Conservation (phyloP, 2,329 filamentous ascomycete genomes). For the Fusarium sp. region DNA sequence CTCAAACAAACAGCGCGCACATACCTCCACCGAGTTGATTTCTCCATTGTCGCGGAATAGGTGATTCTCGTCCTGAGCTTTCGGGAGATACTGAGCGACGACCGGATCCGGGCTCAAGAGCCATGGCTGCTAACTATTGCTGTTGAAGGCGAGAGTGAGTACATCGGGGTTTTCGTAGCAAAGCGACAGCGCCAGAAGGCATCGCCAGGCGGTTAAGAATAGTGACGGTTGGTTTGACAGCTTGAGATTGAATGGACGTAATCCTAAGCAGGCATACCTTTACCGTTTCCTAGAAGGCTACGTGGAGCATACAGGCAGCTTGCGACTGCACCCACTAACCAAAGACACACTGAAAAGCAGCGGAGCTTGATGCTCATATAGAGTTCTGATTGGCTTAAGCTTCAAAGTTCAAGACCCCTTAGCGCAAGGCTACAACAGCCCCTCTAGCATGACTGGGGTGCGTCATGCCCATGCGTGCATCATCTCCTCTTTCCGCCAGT, state of each 20-base stretch:
- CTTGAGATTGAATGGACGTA: slow-evolving; percentile 30
- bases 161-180: slow-evolving; percentile 43
- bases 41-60: slow-evolving; percentile 81
- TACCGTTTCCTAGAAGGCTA: slow-evolving; percentile 49
- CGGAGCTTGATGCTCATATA: slow-evolving; percentile 1
- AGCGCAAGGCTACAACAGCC: slow-evolving; percentile 50
- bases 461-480: slow-evolving; percentile 31
- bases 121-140: slow-evolving; percentile 65
- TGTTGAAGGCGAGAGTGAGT: slow-evolving; percentile 33
- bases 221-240: slow-evolving; percentile 15
- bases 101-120: slow-evolving; percentile 72
- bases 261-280: slow-evolving; percentile 40
- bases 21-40: slow-evolving; percentile 84
- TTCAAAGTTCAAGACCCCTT: slow-evolving; percentile 27
- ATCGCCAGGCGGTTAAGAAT: slow-evolving; percentile 31
- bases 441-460: slow-evolving; percentile 38
- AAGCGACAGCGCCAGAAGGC: slow-evolving; percentile 30
- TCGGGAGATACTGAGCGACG: slow-evolving; percentile 80
- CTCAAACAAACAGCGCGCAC: slow-evolving; percentile 44
- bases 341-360: slow-evolving; percentile 33
- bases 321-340: slow-evolving; percentile 34
- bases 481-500: slow-evolving; percentile 34
- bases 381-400: slow-evolving; percentile 45
- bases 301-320: slow-evolving; percentile 44
- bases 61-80: slow-evolving; percentile 87